Conservation (phyloP, 371 early-diverging fungal genomes). For the Parasitella parasitica region DNA sequence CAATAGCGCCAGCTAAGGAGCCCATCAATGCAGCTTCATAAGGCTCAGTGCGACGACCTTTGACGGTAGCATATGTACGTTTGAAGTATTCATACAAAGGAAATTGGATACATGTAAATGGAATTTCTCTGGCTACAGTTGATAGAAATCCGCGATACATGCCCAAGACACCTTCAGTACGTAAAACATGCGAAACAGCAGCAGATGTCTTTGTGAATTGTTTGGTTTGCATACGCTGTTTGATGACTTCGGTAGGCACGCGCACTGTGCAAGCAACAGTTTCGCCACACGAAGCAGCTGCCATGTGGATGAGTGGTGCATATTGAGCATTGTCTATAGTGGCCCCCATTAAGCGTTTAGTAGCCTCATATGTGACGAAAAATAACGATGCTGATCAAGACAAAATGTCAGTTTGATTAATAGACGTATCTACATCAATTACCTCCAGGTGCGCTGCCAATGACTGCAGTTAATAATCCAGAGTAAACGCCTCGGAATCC, state of each 20-base stretch:
- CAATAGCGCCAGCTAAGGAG: constrained; percentile 87
- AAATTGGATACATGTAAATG: constrained; percentile 96
- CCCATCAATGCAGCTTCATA: constrained; percentile 90
- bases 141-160: constrained; percentile 92
- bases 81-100: constrained; percentile 94
- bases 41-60: constrained; percentile 60
- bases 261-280: constrained; percentile 92
- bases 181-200: constrained; percentile 63
- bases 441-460: constrained; percentile 94
- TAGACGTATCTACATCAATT: constrained; percentile 1
- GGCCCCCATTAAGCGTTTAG: constrained; percentile 58
- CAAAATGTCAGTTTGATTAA: background rate
- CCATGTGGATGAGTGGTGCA: constrained; percentile 79
- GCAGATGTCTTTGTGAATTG: constrained; percentile 65
- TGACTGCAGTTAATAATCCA: constrained; percentile 88
- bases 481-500: constrained; percentile 92
- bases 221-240: constrained; percentile 93
- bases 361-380: constrained; percentile 88
- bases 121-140: constrained; percentile 90
- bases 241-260: constrained; percentile 95
- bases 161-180: constrained; percentile 77
- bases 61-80: constrained; percentile 41
- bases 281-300: constrained; percentile 90
- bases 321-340: constrained; percentile 39
- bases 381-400: constrained; percentile 79